Evolutionary conservation across 2,329 filamentous ascomycete species (phyloP).

Genomic region (Dothistroma pini): DNA sequence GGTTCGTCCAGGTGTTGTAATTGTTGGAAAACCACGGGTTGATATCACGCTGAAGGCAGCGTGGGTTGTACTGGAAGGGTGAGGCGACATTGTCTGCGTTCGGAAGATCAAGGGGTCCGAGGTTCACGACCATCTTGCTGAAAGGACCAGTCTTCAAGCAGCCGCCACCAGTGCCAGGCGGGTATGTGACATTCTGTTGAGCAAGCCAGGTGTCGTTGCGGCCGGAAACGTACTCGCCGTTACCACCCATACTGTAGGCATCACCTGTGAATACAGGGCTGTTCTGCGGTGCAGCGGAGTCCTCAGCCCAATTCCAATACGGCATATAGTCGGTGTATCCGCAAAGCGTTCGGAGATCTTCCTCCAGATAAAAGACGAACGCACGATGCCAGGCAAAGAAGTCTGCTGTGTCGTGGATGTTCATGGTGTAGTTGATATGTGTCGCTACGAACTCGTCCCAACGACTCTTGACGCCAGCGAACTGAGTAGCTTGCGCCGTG

Average conservation of each 20-base stretch:
- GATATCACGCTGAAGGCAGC: slow-evolving; percentile 24
- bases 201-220: slow-evolving; percentile 29
- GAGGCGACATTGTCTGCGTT: slow-evolving; percentile 31
- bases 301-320: slow-evolving; percentile 34
- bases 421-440: slow-evolving; percentile 35
- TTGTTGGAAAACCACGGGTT: slow-evolving; percentile 21
- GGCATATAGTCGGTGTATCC: slow-evolving; percentile 40
- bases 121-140: slow-evolving; percentile 39
- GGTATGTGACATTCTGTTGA: slow-evolving; percentile 36
- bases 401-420: slow-evolving; percentile 33
- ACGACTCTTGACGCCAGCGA: slow-evolving; percentile 31
- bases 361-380: slow-evolving; percentile 44
- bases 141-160: slow-evolving; percentile 54
- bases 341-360: slow-evolving; percentile 42
- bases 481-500: slow-evolving; percentile 22
- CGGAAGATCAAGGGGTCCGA: slow-evolving; percentile 31
- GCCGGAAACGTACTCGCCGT: slow-evolving; percentile 30
- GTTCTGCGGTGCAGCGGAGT: slow-evolving; percentile 35
- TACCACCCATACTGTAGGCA: slow-evolving; percentile 40
- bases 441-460: slow-evolving; percentile 34
- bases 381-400: slow-evolving; percentile 43
- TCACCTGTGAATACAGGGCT: slow-evolving; percentile 55
- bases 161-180: slow-evolving; percentile 54
- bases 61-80: slow-evolving; percentile 24
- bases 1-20: slow-evolving; percentile 23